Evolutionary conservation across 73 alveolate genomes (phyloP), one percentile per base, ranked within the genome.

Genomic region (Paraurostyla sp.): DNA sequence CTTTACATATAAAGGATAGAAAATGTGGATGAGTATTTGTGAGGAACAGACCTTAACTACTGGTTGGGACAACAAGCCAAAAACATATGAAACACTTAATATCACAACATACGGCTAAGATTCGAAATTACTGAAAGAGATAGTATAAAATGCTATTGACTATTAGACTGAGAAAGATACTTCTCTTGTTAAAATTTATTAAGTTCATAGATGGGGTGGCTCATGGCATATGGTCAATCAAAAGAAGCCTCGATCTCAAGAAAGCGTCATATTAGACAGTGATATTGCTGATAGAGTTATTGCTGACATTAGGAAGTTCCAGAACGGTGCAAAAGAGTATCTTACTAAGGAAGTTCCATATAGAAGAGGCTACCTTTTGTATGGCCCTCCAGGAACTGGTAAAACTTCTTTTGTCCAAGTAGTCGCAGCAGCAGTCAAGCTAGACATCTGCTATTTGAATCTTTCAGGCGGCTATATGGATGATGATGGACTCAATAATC

Each of bases 381-480:
- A 78, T 38, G 96, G 96, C 35, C 96, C 96, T 4, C 96, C 96
- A 22, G 96, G 94, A 16, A 83, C 94, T 32, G 94, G 96, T 15
- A 87, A 92, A 54, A 91, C 94, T 65, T 91, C 96, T 0, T 80
- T 91, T 60, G 87, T 87, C 76, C 65, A 86, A 78, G 96, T 94
- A 18, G 92, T 91, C 25, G 96, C 96, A 51, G 76, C 83, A 16
- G 96, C 91, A 57, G 59, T 89, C 36, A 84, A 85, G 63, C 69
- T 87, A 54, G 87, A 92, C 87, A 92, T 92, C 38, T 92, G 96
- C 78, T 87, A 87, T 30, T 80, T 92, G 57, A 92, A 92, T 62
- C 60, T 92, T 45, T 83, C 93, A 35, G 91, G 91, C 2, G 83
- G 83, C 2, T 36, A 58, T 38, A 6, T 81, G 68, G 92, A 87